Base-by-base conservation (phyloP, 2,329 filamentous ascomycete genomes). In the Cryphonectria nitschkei region DNA sequence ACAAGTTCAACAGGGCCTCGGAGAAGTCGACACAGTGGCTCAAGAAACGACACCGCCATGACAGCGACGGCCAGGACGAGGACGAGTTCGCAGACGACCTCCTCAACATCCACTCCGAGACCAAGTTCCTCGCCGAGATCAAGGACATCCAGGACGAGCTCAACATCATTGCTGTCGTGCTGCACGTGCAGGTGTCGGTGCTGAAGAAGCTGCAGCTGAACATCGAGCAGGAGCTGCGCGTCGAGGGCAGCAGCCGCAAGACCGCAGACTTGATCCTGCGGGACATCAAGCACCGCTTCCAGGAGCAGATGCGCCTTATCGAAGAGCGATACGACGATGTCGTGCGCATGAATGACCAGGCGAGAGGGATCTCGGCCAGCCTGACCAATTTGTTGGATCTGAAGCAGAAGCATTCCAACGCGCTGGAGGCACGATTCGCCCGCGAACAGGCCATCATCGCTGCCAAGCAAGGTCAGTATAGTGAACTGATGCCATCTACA, bases 361-460 rank as follows among this genome's bases (percentile, higher is more conserved):
- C 89, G 0, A 82, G 85, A 70, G 84, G 85, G 29, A 87, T 90
- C 73, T 89, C 90, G 75, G 79, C 84, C 60, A 86, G 84, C 68
- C 84, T 91, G 63, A 89, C 86, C 0, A 86, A 91, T 74, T 80
- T 92, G 6, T 84, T 92, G 0, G 89, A 92, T 74, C 83, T 91
- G 1, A 92, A 92, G 76, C 89, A 92, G 75, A 91, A 91, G 77
- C 89, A 92, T 70, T 89, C 88, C 74, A 92, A 91, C 78, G 88
- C 88, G 0, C 86, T 90, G 63, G 89, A 92, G 76, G 89, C 89
- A 1, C 85, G 89, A 7, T 90, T 87, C 68, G 85, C 86, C 0
- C 81, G 86, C 22, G 87, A 90, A 68, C 88, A 90, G 77, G 89
- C 89, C 0, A 84, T 87, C 2, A 87, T 87, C 1, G 89, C 89